Percentiles rank a stretch among this genome's conserved stretches.
These are phyloP conservation scores for Coniochaeta sp. DNA, from an alignment of 2,329 filamentous ascomycete genomes.

Conservation along the genomic window DNA sequence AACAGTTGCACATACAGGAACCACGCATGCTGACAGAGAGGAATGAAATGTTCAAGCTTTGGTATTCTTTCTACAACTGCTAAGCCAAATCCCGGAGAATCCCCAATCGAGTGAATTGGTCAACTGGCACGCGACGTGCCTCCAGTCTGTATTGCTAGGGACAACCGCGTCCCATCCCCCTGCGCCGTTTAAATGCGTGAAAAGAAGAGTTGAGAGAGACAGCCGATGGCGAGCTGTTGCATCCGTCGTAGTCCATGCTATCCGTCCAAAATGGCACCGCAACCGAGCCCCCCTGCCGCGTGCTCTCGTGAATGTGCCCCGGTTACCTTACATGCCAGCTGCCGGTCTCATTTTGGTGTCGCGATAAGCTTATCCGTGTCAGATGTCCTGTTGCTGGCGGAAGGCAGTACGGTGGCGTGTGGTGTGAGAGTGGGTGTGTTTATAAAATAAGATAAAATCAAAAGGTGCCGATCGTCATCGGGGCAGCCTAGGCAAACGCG, in stretches of 20 bases:
- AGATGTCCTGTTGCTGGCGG: not conserved
- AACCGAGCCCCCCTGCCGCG: not conserved
- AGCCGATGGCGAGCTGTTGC: not conserved
- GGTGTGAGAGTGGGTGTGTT: too few species aligned
- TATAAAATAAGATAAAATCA: not conserved
- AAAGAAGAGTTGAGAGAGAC: not conserved
- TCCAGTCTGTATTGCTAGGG: not conserved
- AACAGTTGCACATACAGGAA: not conserved
- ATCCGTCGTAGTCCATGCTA: not conserved
- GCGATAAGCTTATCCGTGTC: not conserved
- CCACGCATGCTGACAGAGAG: not conserved
- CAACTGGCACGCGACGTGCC: not conserved
- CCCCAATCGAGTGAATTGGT: not conserved
- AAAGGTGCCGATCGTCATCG: not conserved
- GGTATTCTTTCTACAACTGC: not conserved
- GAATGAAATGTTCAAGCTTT: not conserved
- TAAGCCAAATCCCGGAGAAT: not conserved
- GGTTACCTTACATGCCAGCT: not conserved
- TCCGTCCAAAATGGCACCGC: not conserved
- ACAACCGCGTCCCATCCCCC: not conserved
- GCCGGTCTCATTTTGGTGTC: not conserved
- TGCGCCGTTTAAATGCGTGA: not conserved
- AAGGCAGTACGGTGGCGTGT: not conserved
- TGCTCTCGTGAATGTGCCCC: not conserved
- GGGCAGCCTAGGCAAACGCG: constrained; percentile 33